Evolutionary conservation across 176 grass and related monocot species (phyloP), one percentile per base, ranked within the genome.

Genomic region (Thinopyrum elongatum): DNA sequence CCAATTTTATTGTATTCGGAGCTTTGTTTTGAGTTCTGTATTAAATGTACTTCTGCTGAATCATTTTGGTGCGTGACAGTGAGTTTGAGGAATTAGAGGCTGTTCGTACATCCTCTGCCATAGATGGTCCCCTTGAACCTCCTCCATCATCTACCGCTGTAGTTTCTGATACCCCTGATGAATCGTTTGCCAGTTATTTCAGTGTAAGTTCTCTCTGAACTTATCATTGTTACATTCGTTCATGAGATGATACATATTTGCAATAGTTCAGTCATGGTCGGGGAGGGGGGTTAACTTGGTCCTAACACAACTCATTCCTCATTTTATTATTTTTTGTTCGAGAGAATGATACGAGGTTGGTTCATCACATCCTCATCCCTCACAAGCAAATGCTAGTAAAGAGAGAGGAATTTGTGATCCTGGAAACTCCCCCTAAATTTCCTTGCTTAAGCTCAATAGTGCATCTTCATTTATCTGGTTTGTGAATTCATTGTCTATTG

Each of bases 21-120:
- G 66, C 27, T 61, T 41, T 80, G 8, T 38, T 44, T 38, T 74
- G 78, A 73, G 3, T 42, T 27, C 28, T 49, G 46, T 44, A 59
- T 86, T 83, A 25, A 12, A 60, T 74, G 34, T 12, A 70, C 49
- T 17, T 76, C 13, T 69, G 2, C 21, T 55, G 36, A 31, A 34
- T 65, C 85, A 41, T 87, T 49, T 6, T 67, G 16, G 51, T 85
- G 9, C 71, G 51, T 41, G 19, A 64, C 79, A 98, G 91, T 83
- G 93, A 93, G 85, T 95, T 92, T 77, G 93, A 93, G 77, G 95
- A 93, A 69, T 76, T 98, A 70, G 95, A 95, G 89, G 87, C 91
- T 22, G 91, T 93, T 82, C 93, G 87, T 4, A 95, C 88, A 83
- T 75, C 93, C n/a, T 83, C 91, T 72, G 86, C 89, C 68, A 92